Evolutionary conservation across 192 early-diverging fungal species (phyloP).

Genomic region (Nowakowskiella sp.): DNA sequence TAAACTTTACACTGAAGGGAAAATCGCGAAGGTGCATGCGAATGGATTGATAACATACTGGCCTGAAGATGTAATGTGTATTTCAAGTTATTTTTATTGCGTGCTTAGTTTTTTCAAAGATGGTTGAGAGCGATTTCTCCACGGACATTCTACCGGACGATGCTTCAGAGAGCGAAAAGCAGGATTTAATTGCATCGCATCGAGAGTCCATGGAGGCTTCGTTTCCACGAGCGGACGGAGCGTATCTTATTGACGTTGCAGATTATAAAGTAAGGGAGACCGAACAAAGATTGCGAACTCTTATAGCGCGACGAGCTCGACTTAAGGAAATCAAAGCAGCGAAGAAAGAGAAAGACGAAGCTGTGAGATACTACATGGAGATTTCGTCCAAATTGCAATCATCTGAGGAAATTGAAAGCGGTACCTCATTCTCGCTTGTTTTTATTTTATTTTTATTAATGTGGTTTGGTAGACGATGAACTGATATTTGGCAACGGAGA

Average conservation of each 20-base stretch:
- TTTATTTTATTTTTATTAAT: slow-evolving; percentile 5
- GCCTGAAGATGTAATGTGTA: neutral
- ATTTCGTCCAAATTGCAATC: neutral
- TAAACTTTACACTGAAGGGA: slow-evolving; percentile 16
- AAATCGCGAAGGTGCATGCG: slow-evolving; percentile 8
- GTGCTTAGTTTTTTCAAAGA: too few species aligned
- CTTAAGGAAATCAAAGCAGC: neutral
- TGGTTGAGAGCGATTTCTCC: too few species aligned
- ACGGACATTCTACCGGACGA: too few species aligned
- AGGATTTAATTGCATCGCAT: neutral
- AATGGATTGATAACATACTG: slow-evolving; percentile 35
- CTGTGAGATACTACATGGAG: neutral
- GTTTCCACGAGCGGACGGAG: slow-evolving; percentile 29
- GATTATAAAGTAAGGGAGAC: slow-evolving; percentile 19
- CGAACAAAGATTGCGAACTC: slow-evolving; percentile 1
- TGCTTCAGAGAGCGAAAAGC: neutral
- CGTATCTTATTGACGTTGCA: slow-evolving; percentile 21
- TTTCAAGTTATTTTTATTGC: neutral
- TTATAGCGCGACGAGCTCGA: too few species aligned
- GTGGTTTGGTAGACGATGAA: neutral
- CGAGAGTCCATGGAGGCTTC: neutral
- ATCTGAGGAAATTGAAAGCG: slow-evolving; percentile 6
- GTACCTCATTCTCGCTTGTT: neutral
- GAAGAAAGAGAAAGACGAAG: slow-evolving; percentile 1
- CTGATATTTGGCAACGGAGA: slow-evolving; percentile 4